These are phyloP conservation scores for Nicotiana rustica DNA, from an alignment of 305 asterid genomes.

Conservation along the genomic window DNA sequence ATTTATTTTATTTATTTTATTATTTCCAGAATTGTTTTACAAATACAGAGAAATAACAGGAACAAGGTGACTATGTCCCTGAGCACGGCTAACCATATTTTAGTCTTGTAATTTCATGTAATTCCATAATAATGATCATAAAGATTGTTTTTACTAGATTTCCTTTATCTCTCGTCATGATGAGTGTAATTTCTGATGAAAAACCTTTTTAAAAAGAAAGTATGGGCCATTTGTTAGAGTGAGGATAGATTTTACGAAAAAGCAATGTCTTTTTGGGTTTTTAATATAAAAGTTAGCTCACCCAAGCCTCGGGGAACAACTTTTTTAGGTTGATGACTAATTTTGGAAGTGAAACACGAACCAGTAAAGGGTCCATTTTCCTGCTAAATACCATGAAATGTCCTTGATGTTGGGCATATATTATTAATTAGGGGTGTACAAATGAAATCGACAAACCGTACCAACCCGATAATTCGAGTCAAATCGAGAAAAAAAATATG, in stretches of 20 bases:
- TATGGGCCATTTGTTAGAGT: not conserved
- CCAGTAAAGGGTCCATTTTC: slow-evolving; percentile 16
- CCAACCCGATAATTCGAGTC: too few species aligned
- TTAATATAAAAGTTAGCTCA: not conserved
- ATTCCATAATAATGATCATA: too few species aligned
- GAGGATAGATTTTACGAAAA: not conserved
- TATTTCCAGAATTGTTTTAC: too few species aligned
- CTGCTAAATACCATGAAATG: slow-evolving; percentile 4
- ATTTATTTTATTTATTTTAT: too few species aligned
- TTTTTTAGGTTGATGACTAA: slow-evolving; percentile 21
- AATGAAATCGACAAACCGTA: too few species aligned
- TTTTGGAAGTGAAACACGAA: slow-evolving; percentile 21
- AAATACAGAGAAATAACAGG: too few species aligned
- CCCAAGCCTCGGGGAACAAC: not conserved
- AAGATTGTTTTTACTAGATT: not conserved
- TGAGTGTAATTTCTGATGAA: not conserved
- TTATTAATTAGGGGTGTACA: too few species aligned
- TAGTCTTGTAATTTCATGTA: too few species aligned
- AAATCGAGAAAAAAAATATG: too few species aligned
- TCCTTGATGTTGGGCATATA: not conserved
- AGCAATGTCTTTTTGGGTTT: not conserved
- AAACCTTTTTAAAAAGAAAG: not conserved
- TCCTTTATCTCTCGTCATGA: not conserved
- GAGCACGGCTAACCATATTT: too few species aligned
- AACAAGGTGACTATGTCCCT: too few species aligned